These are phyloP conservation scores for Zygoascus biomembranicola DNA, from an alignment of 805 yeast species.

Conservation along the genomic window DNA sequence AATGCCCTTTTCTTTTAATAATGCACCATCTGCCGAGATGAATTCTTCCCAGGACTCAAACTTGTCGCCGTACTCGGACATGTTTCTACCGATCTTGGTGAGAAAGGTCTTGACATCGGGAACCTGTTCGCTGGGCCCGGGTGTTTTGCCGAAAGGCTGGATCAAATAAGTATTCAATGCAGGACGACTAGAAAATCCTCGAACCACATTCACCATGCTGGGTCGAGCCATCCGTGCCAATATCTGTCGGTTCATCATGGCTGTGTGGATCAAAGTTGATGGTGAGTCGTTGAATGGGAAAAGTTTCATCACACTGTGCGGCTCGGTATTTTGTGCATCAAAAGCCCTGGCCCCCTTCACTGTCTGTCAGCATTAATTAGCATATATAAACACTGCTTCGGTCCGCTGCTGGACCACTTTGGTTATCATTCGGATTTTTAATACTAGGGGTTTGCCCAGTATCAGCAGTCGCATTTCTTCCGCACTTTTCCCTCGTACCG, in stretches of 20 bases:
- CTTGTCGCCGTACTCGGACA: conserved; percentile 54
- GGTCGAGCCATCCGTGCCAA: not conserved
- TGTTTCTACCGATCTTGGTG: conserved; percentile 67
- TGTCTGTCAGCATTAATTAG: too few species aligned
- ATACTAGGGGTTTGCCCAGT: too few species aligned
- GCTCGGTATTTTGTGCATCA: not conserved
- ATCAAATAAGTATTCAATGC: not conserved
- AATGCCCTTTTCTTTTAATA: conserved; percentile 68
- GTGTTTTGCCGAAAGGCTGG: not conserved
- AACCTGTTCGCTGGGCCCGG: conserved; percentile 39
- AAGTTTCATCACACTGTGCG: not conserved
- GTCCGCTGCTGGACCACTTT: too few species aligned
- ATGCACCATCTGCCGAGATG: conserved; percentile 44
- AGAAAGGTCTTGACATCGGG: conserved; percentile 73
- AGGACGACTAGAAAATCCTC: not conserved
- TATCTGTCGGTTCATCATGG: not conserved
- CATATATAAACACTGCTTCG: too few species aligned
- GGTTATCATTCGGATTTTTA: too few species aligned
- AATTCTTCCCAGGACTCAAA: conserved; percentile 71
- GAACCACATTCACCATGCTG: not conserved
- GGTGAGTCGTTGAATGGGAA: not conserved
- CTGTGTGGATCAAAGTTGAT: not conserved
- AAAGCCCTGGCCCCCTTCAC: too few species aligned
- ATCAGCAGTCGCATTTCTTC: too few species aligned
- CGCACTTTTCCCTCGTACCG: not conserved